Evolutionary conservation across 2,329 filamentous ascomycete species (phyloP), one percentile per base, ranked within the genome.

Genomic region (Sphaerostilbella broomeana): DNA sequence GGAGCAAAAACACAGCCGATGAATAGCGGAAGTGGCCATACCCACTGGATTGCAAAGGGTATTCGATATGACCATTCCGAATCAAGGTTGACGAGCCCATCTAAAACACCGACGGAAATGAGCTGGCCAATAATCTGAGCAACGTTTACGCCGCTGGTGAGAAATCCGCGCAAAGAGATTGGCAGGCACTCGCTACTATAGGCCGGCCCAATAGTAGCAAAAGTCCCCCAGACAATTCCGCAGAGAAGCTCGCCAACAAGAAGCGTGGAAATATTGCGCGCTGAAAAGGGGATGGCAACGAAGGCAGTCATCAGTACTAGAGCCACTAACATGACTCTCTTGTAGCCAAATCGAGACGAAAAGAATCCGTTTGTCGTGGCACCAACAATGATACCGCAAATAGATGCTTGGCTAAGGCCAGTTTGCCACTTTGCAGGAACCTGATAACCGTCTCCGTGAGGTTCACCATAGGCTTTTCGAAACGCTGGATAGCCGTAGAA

Each of bases 361-460:
- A 39, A 19, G 19, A 39, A 33, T 10, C 37, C 37, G 17, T 39
- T 39, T 6, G 27, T 32, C 0, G 37, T 20, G 1, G 37, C 37
- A 10, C 37, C 37, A 2, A 39, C 22, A 2, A 39, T 33, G 4
- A 70, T 59, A 1, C 72, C 73, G 3, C 74, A 37, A 17, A 77
- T 69, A 0, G 64, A 57, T 1, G 60, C 69, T 20, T 69, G 68
- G 13, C 57, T 57, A 1, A 77, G 52, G 0, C 62, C 69, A 2
- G 69, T 62, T 48, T 75, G 70, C 73, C 73, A 77, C 1, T 63
- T 47, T 0, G 68, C 64, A 0, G 65, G 57, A 18, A 77, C 18
- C 22, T 39, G 37, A 15, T 26, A 39, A 12, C 37, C 37, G 12
- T 39, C 24, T 11, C 29, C 55, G 42, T 72, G 54, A 33, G 58